Conservation (phyloP, 164 flowering plant species). For the Litsea cubeba region DNA sequence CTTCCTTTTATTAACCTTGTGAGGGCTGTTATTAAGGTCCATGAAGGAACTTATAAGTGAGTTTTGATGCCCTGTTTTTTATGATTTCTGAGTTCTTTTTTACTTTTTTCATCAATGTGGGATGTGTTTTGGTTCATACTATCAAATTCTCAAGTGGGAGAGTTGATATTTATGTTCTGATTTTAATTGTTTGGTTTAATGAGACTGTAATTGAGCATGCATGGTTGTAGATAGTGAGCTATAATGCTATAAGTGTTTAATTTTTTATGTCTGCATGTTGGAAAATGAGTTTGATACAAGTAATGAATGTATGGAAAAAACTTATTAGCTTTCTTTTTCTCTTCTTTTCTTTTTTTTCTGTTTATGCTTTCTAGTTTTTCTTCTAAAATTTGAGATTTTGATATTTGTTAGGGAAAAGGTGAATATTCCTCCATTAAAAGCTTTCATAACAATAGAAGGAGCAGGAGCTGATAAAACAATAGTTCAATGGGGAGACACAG, state of each 20-base stretch:
- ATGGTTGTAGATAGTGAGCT: background rate
- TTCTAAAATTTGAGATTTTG: conserved; percentile 6
- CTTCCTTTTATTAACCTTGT: conserved; percentile 76
- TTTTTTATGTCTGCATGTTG: background rate
- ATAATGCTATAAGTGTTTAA: background rate
- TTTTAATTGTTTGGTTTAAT: background rate
- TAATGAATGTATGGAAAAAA: background rate
- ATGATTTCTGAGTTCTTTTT: background rate
- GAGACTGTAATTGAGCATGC: background rate
- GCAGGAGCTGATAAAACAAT: conserved; percentile 89
- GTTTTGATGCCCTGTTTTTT: conserved; percentile 15
- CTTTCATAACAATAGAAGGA: conserved; percentile 83
- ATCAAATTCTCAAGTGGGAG: background rate
- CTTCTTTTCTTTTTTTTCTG: background rate
- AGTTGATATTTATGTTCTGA: background rate
- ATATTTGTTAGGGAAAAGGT: conserved; percentile 77
- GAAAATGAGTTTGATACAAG: background rate
- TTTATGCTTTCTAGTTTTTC: background rate
- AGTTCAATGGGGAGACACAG: conserved; percentile 94
- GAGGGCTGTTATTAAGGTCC: conserved; percentile 80
- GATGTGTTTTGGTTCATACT: background rate
- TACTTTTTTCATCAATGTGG: background rate
- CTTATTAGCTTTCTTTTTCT: background rate
- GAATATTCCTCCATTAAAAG: conserved; percentile 62
- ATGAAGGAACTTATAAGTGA: conserved; percentile 88